Percentiles rank a stretch among this genome's conserved stretches.
Evolutionary conservation across 805 yeast genomes (phyloP).

Genomic region (Candida endomychidarum): DNA sequence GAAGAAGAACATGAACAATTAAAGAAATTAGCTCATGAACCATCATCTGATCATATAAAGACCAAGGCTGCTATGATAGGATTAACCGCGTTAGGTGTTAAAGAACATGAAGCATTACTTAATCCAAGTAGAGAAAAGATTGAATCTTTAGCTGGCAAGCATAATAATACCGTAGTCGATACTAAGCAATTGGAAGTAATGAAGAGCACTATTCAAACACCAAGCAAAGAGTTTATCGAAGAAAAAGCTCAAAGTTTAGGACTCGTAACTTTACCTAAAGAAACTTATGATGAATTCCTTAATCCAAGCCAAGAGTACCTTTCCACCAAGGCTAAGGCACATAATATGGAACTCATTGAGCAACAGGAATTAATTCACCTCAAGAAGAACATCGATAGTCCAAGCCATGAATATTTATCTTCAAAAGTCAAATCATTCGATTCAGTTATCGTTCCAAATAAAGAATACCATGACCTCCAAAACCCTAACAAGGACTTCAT

Average conservation of each 20-base stretch:
- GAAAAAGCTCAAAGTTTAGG: no score
- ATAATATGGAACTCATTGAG: constrained; percentile 23
- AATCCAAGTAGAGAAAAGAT: no score
- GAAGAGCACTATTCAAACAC: no score
- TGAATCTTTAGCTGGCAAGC: no score
- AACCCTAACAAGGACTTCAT: constrained; percentile 27
- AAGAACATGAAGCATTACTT: no score
- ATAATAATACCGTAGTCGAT: no score
- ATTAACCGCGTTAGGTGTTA: no score
- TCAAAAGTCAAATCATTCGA: constrained; percentile 7
- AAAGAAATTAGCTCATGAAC: constrained; percentile 8
- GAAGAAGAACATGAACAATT: constrained; percentile 14
- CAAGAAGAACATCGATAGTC: constrained; percentile 16
- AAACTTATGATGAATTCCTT: constrained; percentile 7
- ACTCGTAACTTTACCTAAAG: not conserved
- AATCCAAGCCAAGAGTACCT: constrained; percentile 16
- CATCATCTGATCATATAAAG: constrained; percentile 10
- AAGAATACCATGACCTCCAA: constrained; percentile 3
- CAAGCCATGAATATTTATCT: constrained; percentile 22
- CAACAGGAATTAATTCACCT: constrained; percentile 12
- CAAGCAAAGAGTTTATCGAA: not conserved
- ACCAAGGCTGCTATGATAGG: constrained; percentile 1
- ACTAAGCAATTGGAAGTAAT: no score
- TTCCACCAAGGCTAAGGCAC: constrained; percentile 19
- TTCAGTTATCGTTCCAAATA: constrained; percentile 1